Conservation (phyloP, 2,329 filamentous ascomycete species). For the Aureobasidium sp. region DNA sequence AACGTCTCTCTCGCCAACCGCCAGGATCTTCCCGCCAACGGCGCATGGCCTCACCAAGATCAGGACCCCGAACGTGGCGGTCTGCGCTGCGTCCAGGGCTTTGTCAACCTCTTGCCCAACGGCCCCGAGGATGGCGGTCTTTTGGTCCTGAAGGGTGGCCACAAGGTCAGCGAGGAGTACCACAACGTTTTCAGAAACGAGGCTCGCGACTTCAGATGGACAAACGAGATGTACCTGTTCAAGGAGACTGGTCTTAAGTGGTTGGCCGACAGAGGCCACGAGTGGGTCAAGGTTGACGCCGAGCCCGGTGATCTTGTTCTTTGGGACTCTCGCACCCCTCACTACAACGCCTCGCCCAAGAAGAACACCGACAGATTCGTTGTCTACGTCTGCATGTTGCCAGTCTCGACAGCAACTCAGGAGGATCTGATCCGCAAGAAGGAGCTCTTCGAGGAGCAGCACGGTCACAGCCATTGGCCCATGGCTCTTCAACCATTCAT, state of each 20-base stretch:
- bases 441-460: constrained; percentile 2
- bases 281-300: constrained; percentile 15
- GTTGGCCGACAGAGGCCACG: constrained; percentile 15
- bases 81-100: constrained; percentile 44
- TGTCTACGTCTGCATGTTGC: constrained; percentile 21
- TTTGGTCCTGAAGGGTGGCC: constrained; percentile 27
- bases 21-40: constrained; percentile 19
- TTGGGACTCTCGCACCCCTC: constrained; percentile 18
- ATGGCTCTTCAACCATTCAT: constrained; percentile 12
- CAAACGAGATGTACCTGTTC: constrained; percentile 24
- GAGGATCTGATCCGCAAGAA: constrained; percentile 12
- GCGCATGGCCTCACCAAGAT: constrained; percentile 31
- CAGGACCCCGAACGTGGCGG: constrained; percentile 35
- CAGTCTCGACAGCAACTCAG: constrained; percentile 8
- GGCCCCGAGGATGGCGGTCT: constrained; percentile 31
- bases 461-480: constrained; percentile 11
- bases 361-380: constrained; percentile 19
- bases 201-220: constrained; percentile 11
- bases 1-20: constrained; percentile 31
- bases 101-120: constrained; percentile 37
- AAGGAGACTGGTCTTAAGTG: constrained; percentile 20
- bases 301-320: constrained; percentile 16
- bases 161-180: constrained; percentile 26
- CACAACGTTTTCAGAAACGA: constrained; percentile 19
- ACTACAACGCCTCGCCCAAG: constrained; percentile 23